Evolutionary conservation across 2,329 filamentous ascomycete genomes (phyloP).

Genomic region (Onygenales sp.): DNA sequence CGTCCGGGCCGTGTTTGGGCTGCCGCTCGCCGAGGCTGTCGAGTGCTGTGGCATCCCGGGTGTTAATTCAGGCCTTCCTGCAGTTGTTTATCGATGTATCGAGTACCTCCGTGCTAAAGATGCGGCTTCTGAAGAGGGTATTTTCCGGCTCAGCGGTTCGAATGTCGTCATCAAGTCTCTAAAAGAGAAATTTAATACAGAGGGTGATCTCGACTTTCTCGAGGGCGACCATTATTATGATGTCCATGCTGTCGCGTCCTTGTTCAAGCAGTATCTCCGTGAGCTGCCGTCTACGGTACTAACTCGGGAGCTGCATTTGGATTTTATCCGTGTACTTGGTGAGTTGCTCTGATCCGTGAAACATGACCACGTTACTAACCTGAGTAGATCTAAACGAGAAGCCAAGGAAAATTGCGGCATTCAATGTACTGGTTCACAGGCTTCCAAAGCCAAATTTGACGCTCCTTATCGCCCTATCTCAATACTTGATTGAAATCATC

Average conservation of each 20-base stretch:
- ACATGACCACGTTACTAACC: slow-evolving; percentile 1
- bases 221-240: slow-evolving; percentile 77
- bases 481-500: slow-evolving; percentile 85
- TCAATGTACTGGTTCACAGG: slow-evolving; percentile 68
- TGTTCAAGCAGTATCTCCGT: slow-evolving; percentile 87
- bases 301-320: slow-evolving; percentile 78
- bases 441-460: slow-evolving; percentile 73
- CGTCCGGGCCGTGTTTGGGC: slow-evolving; percentile 69
- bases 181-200: slow-evolving; percentile 83
- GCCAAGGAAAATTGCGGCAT: slow-evolving; percentile 63
- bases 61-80: slow-evolving; percentile 66
- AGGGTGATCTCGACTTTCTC: slow-evolving; percentile 83
- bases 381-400: slow-evolving; percentile 59
- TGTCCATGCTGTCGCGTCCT: slow-evolving; percentile 87
- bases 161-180: slow-evolving; percentile 88
- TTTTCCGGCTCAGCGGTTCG: slow-evolving; percentile 94
- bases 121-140: slow-evolving; percentile 79
- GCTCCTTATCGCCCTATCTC: slow-evolving; percentile 72
- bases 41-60: slow-evolving; percentile 60
- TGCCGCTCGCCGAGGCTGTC: slow-evolving; percentile 76
- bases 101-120: slow-evolving; percentile 81
- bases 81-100: slow-evolving; percentile 90
- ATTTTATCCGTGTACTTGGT: slow-evolving; percentile 73
- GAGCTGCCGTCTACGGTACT: slow-evolving; percentile 87
- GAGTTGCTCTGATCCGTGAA: slow-evolving; percentile 17